A percentile compares a stretch with the other conserved stretches of the same genome.
Conservation (phyloP, 345 rosid genomes). For the Hibiscus mutabilis region DNA sequence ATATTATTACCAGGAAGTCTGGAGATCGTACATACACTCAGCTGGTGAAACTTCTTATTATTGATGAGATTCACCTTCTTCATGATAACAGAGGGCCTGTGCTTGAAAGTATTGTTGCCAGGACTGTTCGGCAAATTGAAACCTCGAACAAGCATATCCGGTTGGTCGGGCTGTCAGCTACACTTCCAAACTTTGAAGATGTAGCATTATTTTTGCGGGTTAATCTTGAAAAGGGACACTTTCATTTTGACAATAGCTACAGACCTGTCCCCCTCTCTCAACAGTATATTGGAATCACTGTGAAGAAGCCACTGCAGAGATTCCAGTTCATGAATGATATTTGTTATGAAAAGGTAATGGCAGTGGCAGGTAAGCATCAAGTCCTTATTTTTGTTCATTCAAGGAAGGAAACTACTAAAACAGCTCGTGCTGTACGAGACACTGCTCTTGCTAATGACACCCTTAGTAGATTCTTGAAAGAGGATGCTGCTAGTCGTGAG, state of each 20-base stretch:
- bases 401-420: constrained; percentile 87
- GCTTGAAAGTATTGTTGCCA: constrained; percentile 95
- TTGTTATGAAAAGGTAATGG: constrained; percentile 86
- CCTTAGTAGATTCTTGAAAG: constrained; percentile 69
- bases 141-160: constrained; percentile 84
- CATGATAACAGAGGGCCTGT: constrained; percentile 98
- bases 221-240: constrained; percentile 57
- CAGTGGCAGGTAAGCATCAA: constrained; percentile 90
- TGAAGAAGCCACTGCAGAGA: constrained; percentile 90
- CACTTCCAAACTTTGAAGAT: constrained; percentile 89
- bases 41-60: constrained; percentile 80
- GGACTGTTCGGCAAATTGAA: constrained; percentile 96
- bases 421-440: constrained; percentile 74
- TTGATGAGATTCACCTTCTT: constrained; percentile 96
- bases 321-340: constrained; percentile 95
- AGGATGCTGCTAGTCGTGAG: constrained; percentile 81
- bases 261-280: constrained; percentile 92
- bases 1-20: constrained; percentile 91
- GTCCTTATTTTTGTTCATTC: constrained; percentile 97
- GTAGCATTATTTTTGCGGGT: constrained; percentile 90
- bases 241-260: constrained; percentile 90
- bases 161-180: constrained; percentile 91
- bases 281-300: constrained; percentile 86
- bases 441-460: constrained; percentile 88
- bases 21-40: constrained; percentile 97